These are phyloP conservation scores for Pilaira anomala DNA, from an alignment of 192 early-diverging fungal genomes.

Conservation along the genomic window DNA sequence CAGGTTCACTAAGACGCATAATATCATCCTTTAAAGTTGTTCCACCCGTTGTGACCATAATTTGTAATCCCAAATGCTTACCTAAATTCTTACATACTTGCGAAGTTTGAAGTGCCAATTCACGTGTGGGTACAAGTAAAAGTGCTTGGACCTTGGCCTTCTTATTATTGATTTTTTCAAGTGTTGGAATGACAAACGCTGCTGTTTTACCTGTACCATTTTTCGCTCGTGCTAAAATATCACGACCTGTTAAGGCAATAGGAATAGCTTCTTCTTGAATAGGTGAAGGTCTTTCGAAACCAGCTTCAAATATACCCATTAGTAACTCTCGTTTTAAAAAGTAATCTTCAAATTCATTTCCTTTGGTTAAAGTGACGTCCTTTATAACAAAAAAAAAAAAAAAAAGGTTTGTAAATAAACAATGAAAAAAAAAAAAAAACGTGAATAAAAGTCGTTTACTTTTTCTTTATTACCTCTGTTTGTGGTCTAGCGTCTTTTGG, in stretches of 20 bases:
- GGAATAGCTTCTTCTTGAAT: conserved; percentile 99
- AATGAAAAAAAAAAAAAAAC: no score
- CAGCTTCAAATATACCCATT: conserved; percentile 99
- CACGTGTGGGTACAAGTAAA: conserved; percentile 93
- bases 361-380: conserved; percentile 99
- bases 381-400: conserved; percentile 15
- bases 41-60: conserved; percentile 99
- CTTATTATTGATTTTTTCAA: conserved; percentile 90
- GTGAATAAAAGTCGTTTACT: not conserved
- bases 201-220: conserved; percentile 96
- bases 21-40: conserved; percentile 99
- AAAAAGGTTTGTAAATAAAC: no score
- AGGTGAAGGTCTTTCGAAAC: conserved; percentile 95
- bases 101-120: conserved; percentile 97
- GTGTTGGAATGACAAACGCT: conserved; percentile 94
- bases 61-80: conserved; percentile 93
- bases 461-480: conserved; percentile 62
- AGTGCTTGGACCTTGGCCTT: conserved; percentile 89
- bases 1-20: conserved; percentile 85
- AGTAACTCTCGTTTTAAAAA: conserved; percentile 93
- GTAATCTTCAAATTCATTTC: conserved; percentile 99
- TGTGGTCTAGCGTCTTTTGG: conserved; percentile 86
- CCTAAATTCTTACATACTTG: conserved; percentile 97
- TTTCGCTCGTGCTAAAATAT: conserved; percentile 97
- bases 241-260: conserved; percentile 90